phyloP scores from a whole-genome alignment of 768 basidiomycete species.

The Naganishia antarctica region DNA sequence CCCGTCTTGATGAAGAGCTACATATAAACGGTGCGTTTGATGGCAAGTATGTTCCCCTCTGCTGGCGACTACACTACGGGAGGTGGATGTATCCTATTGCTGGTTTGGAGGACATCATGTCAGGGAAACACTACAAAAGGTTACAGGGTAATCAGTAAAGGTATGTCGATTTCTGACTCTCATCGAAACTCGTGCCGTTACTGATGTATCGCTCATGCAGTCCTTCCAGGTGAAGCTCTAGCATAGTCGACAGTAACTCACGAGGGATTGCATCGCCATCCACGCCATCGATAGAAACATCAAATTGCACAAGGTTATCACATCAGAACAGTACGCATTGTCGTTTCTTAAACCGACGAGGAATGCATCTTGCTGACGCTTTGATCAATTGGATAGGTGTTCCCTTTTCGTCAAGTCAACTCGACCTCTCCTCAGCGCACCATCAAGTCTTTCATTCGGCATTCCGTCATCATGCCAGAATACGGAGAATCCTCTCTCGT shows the following conservation, averaged over 20 bases:
- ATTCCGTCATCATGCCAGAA: background rate
- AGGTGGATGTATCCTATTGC: too few species aligned
- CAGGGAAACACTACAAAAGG: background rate
- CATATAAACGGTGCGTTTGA: too few species aligned
- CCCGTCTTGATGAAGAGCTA: too few species aligned
- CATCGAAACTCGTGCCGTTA: background rate
- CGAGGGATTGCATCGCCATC: background rate
- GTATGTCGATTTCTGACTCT: background rate
- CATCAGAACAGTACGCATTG: background rate
- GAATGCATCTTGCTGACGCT: too few species aligned
- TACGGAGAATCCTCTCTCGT: background rate
- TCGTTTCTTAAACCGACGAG: too few species aligned
- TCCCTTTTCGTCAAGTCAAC: too few species aligned
- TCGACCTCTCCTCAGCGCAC: background rate
- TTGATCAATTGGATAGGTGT: too few species aligned
- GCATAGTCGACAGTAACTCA: background rate
- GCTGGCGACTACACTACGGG: too few species aligned
- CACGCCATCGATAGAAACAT: background rate
- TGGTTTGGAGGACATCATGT: too few species aligned
- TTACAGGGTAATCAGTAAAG: constrained; percentile 18
- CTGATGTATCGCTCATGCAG: background rate
- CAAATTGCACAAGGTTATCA: background rate
- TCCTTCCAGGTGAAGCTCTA: background rate
- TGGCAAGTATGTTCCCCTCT: too few species aligned
- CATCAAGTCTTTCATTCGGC: background rate